Percentiles rank a stretch among this genome's conserved stretches.
These are phyloP conservation scores for Omphalotus olearius DNA, from an alignment of 1,284 basidiomycete species.

Conservation along the genomic window DNA sequence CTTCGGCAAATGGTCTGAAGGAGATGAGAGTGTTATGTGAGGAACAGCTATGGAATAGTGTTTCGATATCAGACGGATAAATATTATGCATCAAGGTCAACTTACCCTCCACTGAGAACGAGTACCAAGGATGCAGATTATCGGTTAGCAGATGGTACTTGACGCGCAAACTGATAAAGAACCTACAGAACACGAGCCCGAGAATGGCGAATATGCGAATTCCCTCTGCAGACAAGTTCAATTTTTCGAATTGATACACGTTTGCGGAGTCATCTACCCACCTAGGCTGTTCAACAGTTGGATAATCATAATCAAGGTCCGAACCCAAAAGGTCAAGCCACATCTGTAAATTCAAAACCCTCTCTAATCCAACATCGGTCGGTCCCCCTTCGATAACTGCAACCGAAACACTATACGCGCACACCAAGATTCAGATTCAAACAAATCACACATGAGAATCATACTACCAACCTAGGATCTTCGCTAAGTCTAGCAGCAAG, in stretches of 20 bases:
- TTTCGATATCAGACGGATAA: not conserved
- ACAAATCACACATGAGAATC: not conserved
- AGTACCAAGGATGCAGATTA: too few relatives aligned
- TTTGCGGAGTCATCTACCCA: not conserved
- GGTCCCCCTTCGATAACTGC: constrained; percentile 1
- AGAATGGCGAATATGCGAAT: constrained; percentile 3
- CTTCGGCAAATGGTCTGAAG: constrained; percentile 1
- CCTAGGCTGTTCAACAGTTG: constrained; percentile 2
- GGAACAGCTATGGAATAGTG: not conserved
- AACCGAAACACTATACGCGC: not conserved
- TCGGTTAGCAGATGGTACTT: too few relatives aligned
- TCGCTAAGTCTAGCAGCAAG: constrained; percentile 3
- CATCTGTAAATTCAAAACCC: constrained; percentile 2
- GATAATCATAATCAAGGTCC: constrained; percentile 3
- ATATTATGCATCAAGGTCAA: not conserved
- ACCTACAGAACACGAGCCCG: constrained; percentile 2
- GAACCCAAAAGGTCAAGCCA: not conserved
- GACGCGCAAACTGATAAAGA: too few relatives aligned
- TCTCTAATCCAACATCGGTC: not conserved
- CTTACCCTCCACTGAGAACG: constrained; percentile 1
- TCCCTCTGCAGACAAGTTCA: not conserved
- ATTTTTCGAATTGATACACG: not conserved
- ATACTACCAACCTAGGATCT: not conserved
- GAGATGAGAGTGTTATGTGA: constrained; percentile 1
- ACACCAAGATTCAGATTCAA: not conserved